Evolutionary conservation across 345 rosid genomes (phyloP).

Genomic region (Populus tremula): DNA sequence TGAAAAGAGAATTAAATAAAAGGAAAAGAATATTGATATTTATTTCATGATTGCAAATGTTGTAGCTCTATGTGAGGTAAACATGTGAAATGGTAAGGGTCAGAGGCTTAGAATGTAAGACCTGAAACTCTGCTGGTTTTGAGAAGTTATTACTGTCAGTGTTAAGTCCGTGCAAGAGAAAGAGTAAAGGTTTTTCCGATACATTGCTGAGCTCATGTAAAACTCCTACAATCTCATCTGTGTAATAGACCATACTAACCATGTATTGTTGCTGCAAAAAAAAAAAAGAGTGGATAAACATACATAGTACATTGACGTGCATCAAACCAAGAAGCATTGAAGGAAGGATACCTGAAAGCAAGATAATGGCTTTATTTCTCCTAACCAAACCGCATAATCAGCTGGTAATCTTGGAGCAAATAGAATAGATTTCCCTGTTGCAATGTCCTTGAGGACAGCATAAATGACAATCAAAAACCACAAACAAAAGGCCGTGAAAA

Average conservation of each 20-base stretch:
- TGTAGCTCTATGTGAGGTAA: conserved; percentile 1
- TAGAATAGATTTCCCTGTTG: conserved; percentile 71
- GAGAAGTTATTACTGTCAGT: conserved; percentile 81
- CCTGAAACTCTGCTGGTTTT: conserved; percentile 85
- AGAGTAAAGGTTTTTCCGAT: conserved; percentile 56
- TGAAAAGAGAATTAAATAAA: conserved; percentile 28
- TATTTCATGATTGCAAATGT: background rate
- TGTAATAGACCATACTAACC: conserved; percentile 62
- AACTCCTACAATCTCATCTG: conserved; percentile 65
- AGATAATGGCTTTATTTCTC: conserved; percentile 65
- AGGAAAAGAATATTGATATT: conserved; percentile 1
- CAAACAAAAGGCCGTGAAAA: background rate
- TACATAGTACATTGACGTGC: conserved; percentile 4
- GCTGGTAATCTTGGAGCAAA: conserved; percentile 77
- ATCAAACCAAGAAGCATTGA: conserved; percentile 1
- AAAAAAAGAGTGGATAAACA: conserved; percentile 12
- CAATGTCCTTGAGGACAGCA: conserved; percentile 58
- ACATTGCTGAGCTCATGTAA: conserved; percentile 50
- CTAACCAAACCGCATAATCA: conserved; percentile 91
- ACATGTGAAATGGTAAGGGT: conserved; percentile 1
- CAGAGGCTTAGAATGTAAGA: conserved; percentile 22
- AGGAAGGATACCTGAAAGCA: conserved; percentile 54
- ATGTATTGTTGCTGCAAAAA: conserved; percentile 63
- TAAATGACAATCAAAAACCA: background rate
- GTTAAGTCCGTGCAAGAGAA: conserved; percentile 82